phyloP scores from a whole-genome alignment of 768 basidiomycete genomes.

The Phylloporus sp. region DNA sequence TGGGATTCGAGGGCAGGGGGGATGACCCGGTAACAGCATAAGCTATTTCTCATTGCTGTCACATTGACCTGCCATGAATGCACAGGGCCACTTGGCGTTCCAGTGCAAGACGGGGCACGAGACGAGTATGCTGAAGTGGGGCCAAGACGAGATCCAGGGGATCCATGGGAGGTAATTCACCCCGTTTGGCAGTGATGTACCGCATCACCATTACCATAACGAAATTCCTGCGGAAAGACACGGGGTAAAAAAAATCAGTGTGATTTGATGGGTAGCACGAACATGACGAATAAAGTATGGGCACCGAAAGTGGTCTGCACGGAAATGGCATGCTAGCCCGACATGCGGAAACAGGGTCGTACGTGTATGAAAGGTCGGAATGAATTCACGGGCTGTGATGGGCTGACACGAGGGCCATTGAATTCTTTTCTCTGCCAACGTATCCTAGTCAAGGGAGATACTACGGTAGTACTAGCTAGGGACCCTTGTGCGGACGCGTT shows the following conservation, averaged over 20 bases:
- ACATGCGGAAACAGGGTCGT: slow-evolving; percentile 24
- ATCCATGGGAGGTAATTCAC: slow-evolving; percentile 7
- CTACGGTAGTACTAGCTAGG: too few relatives aligned
- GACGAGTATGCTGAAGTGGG: neutral
- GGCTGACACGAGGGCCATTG: slow-evolving; percentile 11
- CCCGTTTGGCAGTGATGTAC: slow-evolving; percentile 14
- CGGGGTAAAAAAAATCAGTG: slow-evolving; percentile 2
- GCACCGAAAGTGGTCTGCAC: slow-evolving; percentile 4
- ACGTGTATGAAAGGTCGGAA: slow-evolving; percentile 13
- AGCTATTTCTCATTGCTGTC: too few relatives aligned
- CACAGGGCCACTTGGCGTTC: neutral
- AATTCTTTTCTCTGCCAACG: neutral
- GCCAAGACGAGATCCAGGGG: too few relatives aligned
- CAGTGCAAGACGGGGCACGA: neutral
- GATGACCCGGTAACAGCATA: too few relatives aligned
- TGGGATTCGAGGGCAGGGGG: too few relatives aligned
- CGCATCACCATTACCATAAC: slow-evolving; percentile 14
- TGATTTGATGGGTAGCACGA: too few relatives aligned
- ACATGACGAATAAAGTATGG: too few relatives aligned
- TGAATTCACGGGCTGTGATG: slow-evolving; percentile 19
- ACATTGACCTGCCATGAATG: neutral
- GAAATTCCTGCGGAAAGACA: slow-evolving; percentile 7
- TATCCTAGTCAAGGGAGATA: too few relatives aligned
- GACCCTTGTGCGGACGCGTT: too few relatives aligned
- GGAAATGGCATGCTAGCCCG: slow-evolving; percentile 16